Evolutionary conservation across 768 basidiomycete genomes (phyloP).

Genomic region (Mycena olivaceomarginata): DNA sequence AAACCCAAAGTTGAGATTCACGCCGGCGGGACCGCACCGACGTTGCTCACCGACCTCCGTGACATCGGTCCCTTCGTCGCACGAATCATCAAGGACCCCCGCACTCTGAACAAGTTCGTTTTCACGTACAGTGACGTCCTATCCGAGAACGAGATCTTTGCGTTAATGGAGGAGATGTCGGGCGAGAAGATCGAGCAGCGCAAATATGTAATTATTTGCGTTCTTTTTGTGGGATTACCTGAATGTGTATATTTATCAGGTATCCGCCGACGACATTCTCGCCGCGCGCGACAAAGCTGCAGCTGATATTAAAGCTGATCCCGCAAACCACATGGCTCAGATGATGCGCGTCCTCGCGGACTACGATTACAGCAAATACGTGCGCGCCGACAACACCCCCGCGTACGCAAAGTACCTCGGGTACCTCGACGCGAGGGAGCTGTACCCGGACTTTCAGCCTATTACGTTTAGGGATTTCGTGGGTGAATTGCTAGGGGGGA

Average conservation of each 20-base stretch:
- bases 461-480: slow-evolving; percentile 16
- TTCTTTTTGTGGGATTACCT: neutral
- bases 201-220: slow-evolving; percentile 19
- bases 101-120: slow-evolving; percentile 55
- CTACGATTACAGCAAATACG: slow-evolving; percentile 49
- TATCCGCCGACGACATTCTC: slow-evolving; percentile 20
- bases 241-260: neutral
- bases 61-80: slow-evolving; percentile 53
- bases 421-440: slow-evolving; percentile 52
- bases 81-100: slow-evolving; percentile 54
- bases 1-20: slow-evolving; percentile 37
- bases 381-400: slow-evolving; percentile 54
- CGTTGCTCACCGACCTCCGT: slow-evolving; percentile 47
- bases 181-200: slow-evolving; percentile 47
- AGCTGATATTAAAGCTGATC: neutral
- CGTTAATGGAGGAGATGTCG: slow-evolving; percentile 44
- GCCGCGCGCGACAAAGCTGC: neutral
- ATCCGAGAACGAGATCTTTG: slow-evolving; percentile 47
- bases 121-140: slow-evolving; percentile 52
- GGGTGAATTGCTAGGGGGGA: slow-evolving; percentile 24
- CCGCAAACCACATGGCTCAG: neutral
- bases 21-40: slow-evolving; percentile 44
- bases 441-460: slow-evolving; percentile 52
- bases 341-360: neutral
- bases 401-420: slow-evolving; percentile 47